Evolutionary conservation across 2,329 filamentous ascomycete species (phyloP).

Genomic region (Berkeleyomyces basicola): DNA sequence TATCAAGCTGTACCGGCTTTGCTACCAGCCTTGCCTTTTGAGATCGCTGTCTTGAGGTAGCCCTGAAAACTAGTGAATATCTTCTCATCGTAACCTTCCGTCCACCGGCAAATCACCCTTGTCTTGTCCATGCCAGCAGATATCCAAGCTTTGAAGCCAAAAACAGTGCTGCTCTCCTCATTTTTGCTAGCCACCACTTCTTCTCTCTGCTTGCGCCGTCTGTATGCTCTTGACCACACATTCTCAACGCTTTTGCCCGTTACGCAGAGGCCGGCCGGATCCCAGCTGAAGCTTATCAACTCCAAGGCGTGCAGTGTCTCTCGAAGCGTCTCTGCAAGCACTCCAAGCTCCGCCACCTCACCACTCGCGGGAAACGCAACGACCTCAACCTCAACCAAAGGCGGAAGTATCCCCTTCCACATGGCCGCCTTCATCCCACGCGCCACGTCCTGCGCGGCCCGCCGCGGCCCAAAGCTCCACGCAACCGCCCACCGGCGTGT

Average conservation of each 20-base stretch:
- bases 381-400: constrained; percentile 24
- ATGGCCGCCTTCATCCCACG: constrained; percentile 26
- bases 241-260: constrained; percentile 49
- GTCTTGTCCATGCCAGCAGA: not conserved
- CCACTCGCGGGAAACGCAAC: constrained; percentile 28
- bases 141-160: constrained; percentile 13
- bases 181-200: constrained; percentile 7
- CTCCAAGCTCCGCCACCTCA: constrained; percentile 23
- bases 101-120: constrained; percentile 32
- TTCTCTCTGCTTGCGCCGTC: constrained; percentile 11
- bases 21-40: not conserved
- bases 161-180: constrained; percentile 3
- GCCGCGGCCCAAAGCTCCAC: constrained; percentile 61
- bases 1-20: not conserved
- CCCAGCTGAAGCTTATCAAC: constrained; percentile 47
- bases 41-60: constrained; percentile 39
- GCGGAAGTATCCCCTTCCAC: constrained; percentile 29
- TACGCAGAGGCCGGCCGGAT: constrained; percentile 34
- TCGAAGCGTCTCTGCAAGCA: constrained; percentile 23
- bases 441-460: constrained; percentile 38
- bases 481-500: constrained; percentile 77
- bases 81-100: constrained; percentile 54
- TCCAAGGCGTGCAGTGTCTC: constrained; percentile 38
- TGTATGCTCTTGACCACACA: constrained; percentile 32
- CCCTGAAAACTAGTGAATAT: constrained; percentile 81